Conservation (phyloP, 352 stramenopile genomes). For the Pythium oligandrum region DNA sequence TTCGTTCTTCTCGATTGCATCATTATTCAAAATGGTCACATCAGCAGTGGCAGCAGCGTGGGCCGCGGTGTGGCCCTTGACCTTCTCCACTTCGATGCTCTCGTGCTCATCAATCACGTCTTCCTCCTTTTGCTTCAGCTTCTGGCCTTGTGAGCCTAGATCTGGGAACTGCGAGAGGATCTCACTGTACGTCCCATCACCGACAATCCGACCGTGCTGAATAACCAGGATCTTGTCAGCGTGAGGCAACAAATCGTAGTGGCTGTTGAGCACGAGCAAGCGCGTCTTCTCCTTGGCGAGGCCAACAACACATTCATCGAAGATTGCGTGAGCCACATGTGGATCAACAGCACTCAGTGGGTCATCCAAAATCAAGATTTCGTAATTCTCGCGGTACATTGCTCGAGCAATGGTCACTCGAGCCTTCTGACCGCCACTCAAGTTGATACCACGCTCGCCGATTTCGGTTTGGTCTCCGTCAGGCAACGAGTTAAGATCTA, state of each 20-base stretch:
- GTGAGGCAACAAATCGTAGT: no score
- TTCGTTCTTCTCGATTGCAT: neutral
- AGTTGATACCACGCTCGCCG: no score
- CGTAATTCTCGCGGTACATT: constrained; percentile 28
- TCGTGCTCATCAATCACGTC: constrained; percentile 4
- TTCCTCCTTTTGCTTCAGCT: neutral
- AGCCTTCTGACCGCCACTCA: no score
- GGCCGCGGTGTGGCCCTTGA: constrained; percentile 8
- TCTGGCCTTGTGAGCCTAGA: neutral
- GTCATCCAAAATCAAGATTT: constrained; percentile 41
- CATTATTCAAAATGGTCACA: neutral
- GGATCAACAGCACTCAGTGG: no score
- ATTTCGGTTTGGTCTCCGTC: constrained; percentile 67
- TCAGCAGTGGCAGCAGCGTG: constrained; percentile 1
- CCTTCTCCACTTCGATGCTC: constrained; percentile 6
- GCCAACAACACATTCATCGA: constrained; percentile 27
- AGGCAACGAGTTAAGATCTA: constrained; percentile 63
- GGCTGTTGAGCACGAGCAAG: constrained; percentile 81
- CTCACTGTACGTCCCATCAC: constrained; percentile 16
- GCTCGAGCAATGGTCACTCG: constrained; percentile 26
- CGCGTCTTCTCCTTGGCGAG: constrained; percentile 39
- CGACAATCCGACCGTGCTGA: no score
- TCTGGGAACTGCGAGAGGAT: constrained; percentile 20
- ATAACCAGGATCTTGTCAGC: constrained; percentile 27
- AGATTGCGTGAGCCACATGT: constrained; percentile 37